Percentiles rank a stretch among this genome's conserved stretches.
These are phyloP conservation scores for Aulographum hederae DNA, from an alignment of 2,329 filamentous ascomycete species.

Conservation along the genomic window DNA sequence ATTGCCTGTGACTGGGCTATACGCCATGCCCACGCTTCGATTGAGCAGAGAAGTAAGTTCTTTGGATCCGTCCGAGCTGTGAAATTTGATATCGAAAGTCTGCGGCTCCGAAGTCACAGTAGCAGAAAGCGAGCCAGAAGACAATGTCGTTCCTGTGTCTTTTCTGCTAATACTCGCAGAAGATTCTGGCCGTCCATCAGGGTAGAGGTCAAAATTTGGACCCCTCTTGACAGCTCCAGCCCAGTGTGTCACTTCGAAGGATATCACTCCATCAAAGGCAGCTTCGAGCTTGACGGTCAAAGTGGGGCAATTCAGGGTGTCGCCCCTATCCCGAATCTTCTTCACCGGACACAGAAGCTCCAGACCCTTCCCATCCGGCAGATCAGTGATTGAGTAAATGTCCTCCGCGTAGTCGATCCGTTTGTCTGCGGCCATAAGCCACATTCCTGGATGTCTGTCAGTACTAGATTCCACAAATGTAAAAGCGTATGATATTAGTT, in stretches of 20 bases:
- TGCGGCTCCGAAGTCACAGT: constrained; percentile 31
- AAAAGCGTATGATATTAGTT: too few species aligned
- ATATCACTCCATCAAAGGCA: constrained; percentile 39
- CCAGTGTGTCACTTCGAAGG: constrained; percentile 40
- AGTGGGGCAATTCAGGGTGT: constrained; percentile 37
- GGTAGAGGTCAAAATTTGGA: constrained; percentile 40
- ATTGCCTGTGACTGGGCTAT: constrained; percentile 32
- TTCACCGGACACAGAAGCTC: constrained; percentile 39
- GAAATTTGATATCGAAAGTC: constrained; percentile 37
- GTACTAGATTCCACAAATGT: constrained; percentile 3
- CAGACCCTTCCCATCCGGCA: constrained; percentile 26
- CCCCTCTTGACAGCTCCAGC: constrained; percentile 31
- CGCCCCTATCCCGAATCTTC: constrained; percentile 34
- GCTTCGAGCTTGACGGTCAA: constrained; percentile 39
- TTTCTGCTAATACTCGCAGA: not conserved
- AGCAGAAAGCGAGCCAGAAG: constrained; percentile 32
- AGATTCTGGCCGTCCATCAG: constrained; percentile 26
- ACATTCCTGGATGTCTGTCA: constrained; percentile 30
- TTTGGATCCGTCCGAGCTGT: constrained; percentile 27
- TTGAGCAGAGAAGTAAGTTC: constrained; percentile 35
- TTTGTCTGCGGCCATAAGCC: constrained; percentile 43
- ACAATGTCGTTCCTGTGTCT: constrained; percentile 26
- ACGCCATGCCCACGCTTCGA: constrained; percentile 39
- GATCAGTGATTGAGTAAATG: constrained; percentile 33
- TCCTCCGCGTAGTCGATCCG: constrained; percentile 49